Evolutionary conservation across 1,284 basidiomycete genomes (phyloP).

Genomic region (Fomitopsis betulina): DNA sequence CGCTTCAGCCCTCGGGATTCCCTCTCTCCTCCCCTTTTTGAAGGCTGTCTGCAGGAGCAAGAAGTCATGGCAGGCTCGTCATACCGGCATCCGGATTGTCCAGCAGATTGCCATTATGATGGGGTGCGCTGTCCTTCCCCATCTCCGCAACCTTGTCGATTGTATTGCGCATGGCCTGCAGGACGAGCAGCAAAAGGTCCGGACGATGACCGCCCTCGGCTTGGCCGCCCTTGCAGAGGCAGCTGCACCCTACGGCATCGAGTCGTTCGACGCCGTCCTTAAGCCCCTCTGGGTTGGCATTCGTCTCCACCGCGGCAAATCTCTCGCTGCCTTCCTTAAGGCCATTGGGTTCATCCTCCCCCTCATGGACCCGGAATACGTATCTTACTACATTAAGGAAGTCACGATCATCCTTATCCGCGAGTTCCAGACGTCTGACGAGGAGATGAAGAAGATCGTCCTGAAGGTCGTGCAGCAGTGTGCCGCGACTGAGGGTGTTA

Average conservation of each 20-base stretch:
- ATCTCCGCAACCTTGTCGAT: conserved; percentile 94
- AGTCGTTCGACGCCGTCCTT: conserved; percentile 97
- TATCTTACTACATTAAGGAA: conserved; percentile 97
- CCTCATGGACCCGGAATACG: conserved; percentile 99
- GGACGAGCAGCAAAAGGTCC: conserved; percentile 98
- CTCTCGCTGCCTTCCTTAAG: conserved; percentile 96
- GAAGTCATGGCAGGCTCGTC: conserved; percentile 99
- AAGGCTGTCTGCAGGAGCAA: conserved; percentile 98
- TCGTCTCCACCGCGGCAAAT: conserved; percentile 96
- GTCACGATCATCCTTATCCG: conserved; percentile 97
- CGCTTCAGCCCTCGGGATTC: conserved; percentile 96
- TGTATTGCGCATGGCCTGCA: conserved; percentile 94
- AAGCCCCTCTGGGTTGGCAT: conserved; percentile 99
- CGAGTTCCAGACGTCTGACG: conserved; percentile 99
- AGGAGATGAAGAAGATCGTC: conserved; percentile 99
- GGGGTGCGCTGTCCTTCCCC: conserved; percentile 98
- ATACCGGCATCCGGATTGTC: conserved; percentile 98
- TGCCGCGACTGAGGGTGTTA: conserved; percentile 95
- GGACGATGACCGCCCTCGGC: conserved; percentile 97
- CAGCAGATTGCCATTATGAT: conserved; percentile 99
- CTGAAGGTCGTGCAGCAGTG: conserved; percentile 99
- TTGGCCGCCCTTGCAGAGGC: conserved; percentile 98
- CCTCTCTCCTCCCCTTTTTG: conserved; percentile 94
- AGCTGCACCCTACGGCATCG: conserved; percentile 97
- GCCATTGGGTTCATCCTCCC: conserved; percentile 99